Evolutionary conservation across 2,329 filamentous ascomycete genomes (phyloP), one percentile per base, ranked within the genome.

Genomic region (Hymenoscyphus repandus): DNA sequence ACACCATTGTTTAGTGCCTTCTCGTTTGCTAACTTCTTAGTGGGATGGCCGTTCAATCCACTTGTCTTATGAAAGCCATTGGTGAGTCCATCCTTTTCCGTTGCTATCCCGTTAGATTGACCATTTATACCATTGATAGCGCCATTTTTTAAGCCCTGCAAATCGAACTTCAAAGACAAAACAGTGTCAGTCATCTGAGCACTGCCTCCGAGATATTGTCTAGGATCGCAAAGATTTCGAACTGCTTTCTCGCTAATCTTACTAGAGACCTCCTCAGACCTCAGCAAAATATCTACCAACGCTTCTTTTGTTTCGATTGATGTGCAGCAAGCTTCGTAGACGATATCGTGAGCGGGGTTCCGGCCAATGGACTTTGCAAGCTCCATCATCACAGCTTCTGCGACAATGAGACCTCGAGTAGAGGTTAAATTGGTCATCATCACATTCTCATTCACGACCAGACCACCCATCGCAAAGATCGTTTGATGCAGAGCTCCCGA

Each of bases 371-470:
- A 66, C 12, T 70, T 69, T n/a, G 76, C 78, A 43, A 81, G 66
- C 1, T 71, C 73, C 78, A 81, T 80, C 77, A 81, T 80, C n/a
- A 81, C 75, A 1, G 78, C 76, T 64, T 81, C 78, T 0, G 71
- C 76, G 10, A 80, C 77, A 55, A 80, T 80, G 15, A 80, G 62
- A 0, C 77, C 77, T 37, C 66, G 66, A 0, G 76, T 78, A 1
- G 72, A 77, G 40, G 71, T 67, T 1, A 81, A 65, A 53, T 80
- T 82, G 0, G 63, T 60, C 48, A 71, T 57, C 76, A 81, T 79
- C 11, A 70, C 64, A 44, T 72, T 68, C 0, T 65, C 65, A 53
- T 80, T 71, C 5, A 81, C 77, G 1, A 74, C 71, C 0, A 81
- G 67, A 0, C 76, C 77, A 0, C 69, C 67, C 1, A 80, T 64